Evolutionary conservation across 2,329 filamentous ascomycete genomes (phyloP).

Genomic region (Neoscytalidium dimidiatum): DNA sequence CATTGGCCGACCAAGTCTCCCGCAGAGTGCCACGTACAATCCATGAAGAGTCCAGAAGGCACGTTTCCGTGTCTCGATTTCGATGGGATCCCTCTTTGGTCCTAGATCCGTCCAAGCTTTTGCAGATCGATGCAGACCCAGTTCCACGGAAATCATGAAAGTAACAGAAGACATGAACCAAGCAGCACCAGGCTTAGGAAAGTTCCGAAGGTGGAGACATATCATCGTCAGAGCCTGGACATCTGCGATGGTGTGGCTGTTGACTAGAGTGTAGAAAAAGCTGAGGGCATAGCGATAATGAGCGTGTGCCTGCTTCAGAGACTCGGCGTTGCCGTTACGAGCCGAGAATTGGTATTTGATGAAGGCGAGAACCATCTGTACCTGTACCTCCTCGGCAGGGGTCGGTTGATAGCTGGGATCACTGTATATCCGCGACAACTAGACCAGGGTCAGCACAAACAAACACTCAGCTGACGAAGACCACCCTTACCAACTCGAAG

Average conservation of each 20-base stretch:
- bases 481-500: constrained; percentile 61
- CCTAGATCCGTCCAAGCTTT: constrained; percentile 56
- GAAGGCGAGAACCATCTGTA: constrained; percentile 78
- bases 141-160: constrained; percentile 69
- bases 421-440: constrained; percentile 62
- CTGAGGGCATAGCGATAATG: constrained; percentile 77
- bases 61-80: constrained; percentile 76
- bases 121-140: constrained; percentile 73
- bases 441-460: neutral
- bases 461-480: neutral
- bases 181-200: constrained; percentile 76
- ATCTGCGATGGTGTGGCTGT: constrained; percentile 63
- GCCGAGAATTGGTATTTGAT: constrained; percentile 78
- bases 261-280: constrained; percentile 66
- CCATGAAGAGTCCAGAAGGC: constrained; percentile 74
- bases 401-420: constrained; percentile 65
- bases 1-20: constrained; percentile 77
- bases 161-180: constrained; percentile 68
- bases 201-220: constrained; percentile 70
- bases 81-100: constrained; percentile 54
- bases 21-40: constrained; percentile 68
- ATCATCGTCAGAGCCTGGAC: constrained; percentile 75
- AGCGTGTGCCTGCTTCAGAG: constrained; percentile 66
- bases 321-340: constrained; percentile 61
- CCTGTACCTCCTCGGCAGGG: constrained; percentile 65